A percentile compares a stretch with the other conserved stretches of the same genome.
phyloP scores from a whole-genome alignment of 2,329 filamentous ascomycete genomes.

The Venturia aucupariae region DNA sequence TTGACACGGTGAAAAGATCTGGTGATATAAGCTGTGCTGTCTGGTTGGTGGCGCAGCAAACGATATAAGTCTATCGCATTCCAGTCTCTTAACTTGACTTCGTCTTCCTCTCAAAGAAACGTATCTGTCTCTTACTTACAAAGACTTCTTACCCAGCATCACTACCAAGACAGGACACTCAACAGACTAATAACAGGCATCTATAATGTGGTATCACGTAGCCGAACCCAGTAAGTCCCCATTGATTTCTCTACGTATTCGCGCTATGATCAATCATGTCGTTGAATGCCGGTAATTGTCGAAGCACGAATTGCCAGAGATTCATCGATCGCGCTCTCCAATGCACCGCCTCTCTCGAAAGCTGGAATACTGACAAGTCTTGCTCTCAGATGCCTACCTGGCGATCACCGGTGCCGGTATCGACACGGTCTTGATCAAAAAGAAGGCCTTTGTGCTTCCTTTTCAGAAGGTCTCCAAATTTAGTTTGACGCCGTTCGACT shows the following conservation, averaged over 20 bases:
- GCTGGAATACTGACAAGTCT: neutral
- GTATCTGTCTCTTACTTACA: neutral
- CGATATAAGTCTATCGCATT: neutral
- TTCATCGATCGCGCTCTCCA: neutral
- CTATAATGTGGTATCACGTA: slow-evolving; percentile 52
- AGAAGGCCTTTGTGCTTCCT: slow-evolving; percentile 45
- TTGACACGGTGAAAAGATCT: neutral
- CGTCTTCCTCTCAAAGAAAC: neutral
- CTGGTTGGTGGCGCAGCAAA: neutral
- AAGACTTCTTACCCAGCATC: too few species aligned
- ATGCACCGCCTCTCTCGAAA: too few species aligned
- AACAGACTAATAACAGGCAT: neutral
- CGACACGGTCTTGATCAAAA: slow-evolving; percentile 64
- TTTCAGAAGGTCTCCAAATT: slow-evolving; percentile 34
- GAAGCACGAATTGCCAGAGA: neutral
- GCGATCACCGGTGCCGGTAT: slow-evolving; percentile 76
- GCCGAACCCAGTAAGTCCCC: slow-evolving; percentile 30
- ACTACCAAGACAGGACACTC: neutral
- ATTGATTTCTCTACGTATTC: neutral
- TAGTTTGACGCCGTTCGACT: slow-evolving; percentile 67
- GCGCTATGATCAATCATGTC: neutral
- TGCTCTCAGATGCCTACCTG: slow-evolving; percentile 48
- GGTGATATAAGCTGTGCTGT: neutral
- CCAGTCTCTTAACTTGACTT: neutral
- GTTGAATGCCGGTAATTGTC: neutral